These are phyloP conservation scores for Alternaria tenuissima DNA, from an alignment of 2,329 filamentous ascomycete species.

Conservation along the genomic window DNA sequence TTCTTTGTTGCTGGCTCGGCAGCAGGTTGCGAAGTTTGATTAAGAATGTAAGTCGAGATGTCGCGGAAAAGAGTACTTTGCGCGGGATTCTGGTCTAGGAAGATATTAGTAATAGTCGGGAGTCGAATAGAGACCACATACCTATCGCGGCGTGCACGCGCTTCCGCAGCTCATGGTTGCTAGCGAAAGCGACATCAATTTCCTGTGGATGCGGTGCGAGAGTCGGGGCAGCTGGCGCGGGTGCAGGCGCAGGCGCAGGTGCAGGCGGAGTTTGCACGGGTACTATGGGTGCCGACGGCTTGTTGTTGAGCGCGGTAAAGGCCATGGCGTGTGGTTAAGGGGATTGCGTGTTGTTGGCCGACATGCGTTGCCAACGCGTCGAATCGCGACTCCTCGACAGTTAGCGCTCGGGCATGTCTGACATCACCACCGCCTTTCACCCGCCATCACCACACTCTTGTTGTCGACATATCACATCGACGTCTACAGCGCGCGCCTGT, in stretches of 20 bases:
- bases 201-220: conserved; percentile 35
- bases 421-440: conserved; percentile 15
- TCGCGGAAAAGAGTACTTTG: conserved; percentile 48
- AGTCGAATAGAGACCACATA: conserved; percentile 13
- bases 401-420: conserved; percentile 19
- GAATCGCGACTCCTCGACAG: conserved; percentile 20
- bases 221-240: conserved; percentile 2
- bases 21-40: conserved; percentile 30
- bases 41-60: conserved; percentile 48
- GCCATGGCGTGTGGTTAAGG: conserved; percentile 23
- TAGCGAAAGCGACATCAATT: conserved; percentile 46
- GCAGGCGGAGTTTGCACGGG: conserved; percentile 6
- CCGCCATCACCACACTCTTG: not conserved
- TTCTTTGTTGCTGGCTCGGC: conserved; percentile 49
- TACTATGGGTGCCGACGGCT: conserved; percentile 16
- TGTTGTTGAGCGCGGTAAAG: conserved; percentile 35
- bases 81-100: conserved; percentile 42
- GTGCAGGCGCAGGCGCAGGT: not conserved
- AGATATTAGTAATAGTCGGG: not conserved
- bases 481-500: not conserved
- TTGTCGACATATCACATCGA: not conserved
- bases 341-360: conserved; percentile 16
- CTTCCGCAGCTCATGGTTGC: conserved; percentile 48
- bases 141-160: conserved; percentile 50
- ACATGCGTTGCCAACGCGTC: conserved; percentile 16